Conservation (phyloP, 257 asterid genomes). For the Galeopsis tetrahit region DNA sequence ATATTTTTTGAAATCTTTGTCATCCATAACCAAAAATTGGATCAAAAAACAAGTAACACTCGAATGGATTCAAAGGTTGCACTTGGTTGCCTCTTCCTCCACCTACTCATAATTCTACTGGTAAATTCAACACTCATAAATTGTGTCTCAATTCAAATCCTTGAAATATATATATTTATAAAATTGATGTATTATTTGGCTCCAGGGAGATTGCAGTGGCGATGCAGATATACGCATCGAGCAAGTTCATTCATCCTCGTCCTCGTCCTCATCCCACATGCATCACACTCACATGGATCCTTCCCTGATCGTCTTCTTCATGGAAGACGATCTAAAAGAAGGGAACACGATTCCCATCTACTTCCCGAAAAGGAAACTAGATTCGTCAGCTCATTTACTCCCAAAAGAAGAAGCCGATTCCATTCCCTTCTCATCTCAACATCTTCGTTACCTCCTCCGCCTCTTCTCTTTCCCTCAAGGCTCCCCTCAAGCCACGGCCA, state of each 20-base stretch:
- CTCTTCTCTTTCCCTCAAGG: slow-evolving; percentile 50
- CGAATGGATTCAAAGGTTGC: slow-evolving; percentile 47
- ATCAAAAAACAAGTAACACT: slow-evolving; percentile 8
- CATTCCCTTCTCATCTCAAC: slow-evolving; percentile 61
- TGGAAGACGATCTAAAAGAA: slow-evolving; percentile 49
- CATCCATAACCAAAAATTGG: neutral
- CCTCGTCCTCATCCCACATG: slow-evolving; percentile 49
- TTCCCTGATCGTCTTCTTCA: slow-evolving; percentile 63
- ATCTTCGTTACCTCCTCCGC: slow-evolving; percentile 54
- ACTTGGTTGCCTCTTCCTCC: slow-evolving; percentile 35
- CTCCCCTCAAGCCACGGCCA: slow-evolving; percentile 72
- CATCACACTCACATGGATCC: slow-evolving; percentile 57
- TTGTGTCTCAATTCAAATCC: neutral
- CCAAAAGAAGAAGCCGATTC: slow-evolving; percentile 59
- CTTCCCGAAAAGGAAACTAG: slow-evolving; percentile 56
- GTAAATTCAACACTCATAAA: slow-evolving; percentile 30
- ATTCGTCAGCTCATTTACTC: slow-evolving; percentile 45
- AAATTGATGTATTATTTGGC: slow-evolving; percentile 5
- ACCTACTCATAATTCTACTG: slow-evolving; percentile 49
- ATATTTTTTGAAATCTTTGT: neutral
- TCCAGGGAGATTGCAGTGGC: slow-evolving; percentile 43
- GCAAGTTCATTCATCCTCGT: slow-evolving; percentile 43
- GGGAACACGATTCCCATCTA: slow-evolving; percentile 57
- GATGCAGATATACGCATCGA: slow-evolving; percentile 40
- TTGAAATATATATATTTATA: neutral